phyloP scores from a whole-genome alignment of 768 basidiomycete genomes.

The Fomitopsis pulvina region DNA sequence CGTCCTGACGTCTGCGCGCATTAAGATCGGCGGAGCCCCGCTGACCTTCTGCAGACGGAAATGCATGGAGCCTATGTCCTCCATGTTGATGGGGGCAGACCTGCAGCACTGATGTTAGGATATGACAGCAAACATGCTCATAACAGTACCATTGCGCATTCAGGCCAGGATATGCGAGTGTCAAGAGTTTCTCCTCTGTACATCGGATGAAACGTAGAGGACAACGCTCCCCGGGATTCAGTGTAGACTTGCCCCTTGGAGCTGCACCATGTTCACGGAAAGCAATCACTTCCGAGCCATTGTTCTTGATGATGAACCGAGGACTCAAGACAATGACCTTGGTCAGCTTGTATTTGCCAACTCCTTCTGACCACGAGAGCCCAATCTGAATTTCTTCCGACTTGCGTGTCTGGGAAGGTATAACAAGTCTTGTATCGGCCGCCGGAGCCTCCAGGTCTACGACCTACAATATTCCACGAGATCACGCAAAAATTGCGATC shows the following conservation, averaged over 20 bases:
- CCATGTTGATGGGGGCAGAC: constrained; percentile 89
- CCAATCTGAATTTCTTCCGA: constrained; percentile 74
- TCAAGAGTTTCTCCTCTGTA: constrained; percentile 68
- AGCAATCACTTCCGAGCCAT: constrained; percentile 57
- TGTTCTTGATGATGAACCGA: constrained; percentile 86
- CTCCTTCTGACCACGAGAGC: constrained; percentile 86
- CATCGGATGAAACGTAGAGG: constrained; percentile 62
- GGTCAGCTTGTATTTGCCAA: constrained; percentile 95
- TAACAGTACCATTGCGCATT: constrained; percentile 68
- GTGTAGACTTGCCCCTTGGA: constrained; percentile 50
- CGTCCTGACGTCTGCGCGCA: constrained; percentile 74
- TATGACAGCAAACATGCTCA: background rate
- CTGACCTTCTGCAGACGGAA: constrained; percentile 53
- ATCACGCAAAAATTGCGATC: background rate
- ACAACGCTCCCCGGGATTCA: constrained; percentile 63
- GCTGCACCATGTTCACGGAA: constrained; percentile 82
- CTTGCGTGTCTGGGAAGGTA: constrained; percentile 55
- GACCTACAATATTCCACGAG: constrained; percentile 42
- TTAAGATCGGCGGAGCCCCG: constrained; percentile 39
- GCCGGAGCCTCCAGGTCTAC: constrained; percentile 87
- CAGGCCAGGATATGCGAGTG: constrained; percentile 80
- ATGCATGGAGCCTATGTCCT: constrained; percentile 82
- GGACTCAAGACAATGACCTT: constrained; percentile 92
- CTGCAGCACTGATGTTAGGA: constrained; percentile 31
- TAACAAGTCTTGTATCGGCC: constrained; percentile 79